Conservation (phyloP, 192 early-diverging fungal species). For the Linnemannia hyalina region DNA sequence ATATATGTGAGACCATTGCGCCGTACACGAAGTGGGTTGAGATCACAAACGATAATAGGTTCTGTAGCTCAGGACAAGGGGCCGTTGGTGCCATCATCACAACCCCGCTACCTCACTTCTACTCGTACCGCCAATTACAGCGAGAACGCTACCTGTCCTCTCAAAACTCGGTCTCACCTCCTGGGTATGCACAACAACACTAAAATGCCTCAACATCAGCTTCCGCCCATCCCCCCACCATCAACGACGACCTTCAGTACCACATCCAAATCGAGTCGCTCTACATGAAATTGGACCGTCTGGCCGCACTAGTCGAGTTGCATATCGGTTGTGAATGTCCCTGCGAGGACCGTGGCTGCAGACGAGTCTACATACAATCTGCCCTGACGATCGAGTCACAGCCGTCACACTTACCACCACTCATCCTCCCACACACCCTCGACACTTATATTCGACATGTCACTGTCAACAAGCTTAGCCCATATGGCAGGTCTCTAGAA, state of each 20-base stretch:
- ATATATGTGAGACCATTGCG: background rate
- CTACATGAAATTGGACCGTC: constrained; percentile 11
- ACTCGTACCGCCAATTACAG: background rate
- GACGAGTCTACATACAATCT: background rate
- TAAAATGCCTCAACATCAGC: constrained; percentile 5
- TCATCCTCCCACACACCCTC: background rate
- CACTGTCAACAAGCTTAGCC: background rate
- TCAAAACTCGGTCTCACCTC: background rate
- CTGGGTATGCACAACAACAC: constrained; percentile 13
- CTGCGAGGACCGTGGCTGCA: background rate
- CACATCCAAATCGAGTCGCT: background rate
- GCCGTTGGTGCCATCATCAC: background rate
- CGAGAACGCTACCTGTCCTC: background rate
- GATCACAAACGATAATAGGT: background rate
- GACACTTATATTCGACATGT: constrained; percentile 13
- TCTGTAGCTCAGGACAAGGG: background rate
- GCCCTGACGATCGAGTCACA: background rate
- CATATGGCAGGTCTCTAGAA: background rate
- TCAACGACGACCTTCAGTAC: background rate
- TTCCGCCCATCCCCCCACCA: background rate
- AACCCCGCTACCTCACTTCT: no score
- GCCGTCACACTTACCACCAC: background rate
- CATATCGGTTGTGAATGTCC: constrained; percentile 16
- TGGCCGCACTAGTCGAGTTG: background rate
- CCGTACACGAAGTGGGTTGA: background rate